phyloP scores from a whole-genome alignment of 257 asterid genomes.

The Ajuga chamaepitys region DNA sequence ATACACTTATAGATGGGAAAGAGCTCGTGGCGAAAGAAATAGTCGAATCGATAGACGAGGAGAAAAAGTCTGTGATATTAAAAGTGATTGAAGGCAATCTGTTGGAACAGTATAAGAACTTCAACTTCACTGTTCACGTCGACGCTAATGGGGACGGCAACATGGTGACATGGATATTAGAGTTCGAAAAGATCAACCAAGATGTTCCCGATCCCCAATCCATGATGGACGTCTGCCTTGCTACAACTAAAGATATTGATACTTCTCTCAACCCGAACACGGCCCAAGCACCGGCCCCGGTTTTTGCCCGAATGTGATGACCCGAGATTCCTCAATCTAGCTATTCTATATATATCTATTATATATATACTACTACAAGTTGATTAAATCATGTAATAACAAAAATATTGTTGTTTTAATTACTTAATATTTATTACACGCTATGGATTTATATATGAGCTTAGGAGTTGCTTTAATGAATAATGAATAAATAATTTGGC shows the following conservation, averaged over 20 bases:
- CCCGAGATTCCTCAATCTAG: too few relatives aligned
- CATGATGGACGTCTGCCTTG: conserved; percentile 18
- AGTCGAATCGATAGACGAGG: conserved; percentile 32
- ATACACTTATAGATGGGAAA: conserved; percentile 23
- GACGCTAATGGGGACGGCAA: conserved; percentile 25
- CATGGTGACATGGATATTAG: conserved; percentile 30
- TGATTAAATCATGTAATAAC: too few relatives aligned
- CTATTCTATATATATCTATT: too few relatives aligned
- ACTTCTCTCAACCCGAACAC: too few relatives aligned
- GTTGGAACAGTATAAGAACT: conserved; percentile 26
- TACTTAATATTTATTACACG: too few relatives aligned
- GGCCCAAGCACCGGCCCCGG: too few relatives aligned
- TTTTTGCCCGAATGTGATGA: too few relatives aligned
- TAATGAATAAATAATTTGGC: too few relatives aligned
- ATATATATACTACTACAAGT: too few relatives aligned
- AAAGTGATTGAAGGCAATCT: conserved; percentile 38
- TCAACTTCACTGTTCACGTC: conserved; percentile 17
- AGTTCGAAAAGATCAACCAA: conserved; percentile 31
- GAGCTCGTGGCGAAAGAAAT: conserved; percentile 25
- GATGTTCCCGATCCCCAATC: conserved; percentile 28
- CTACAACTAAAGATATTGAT: conserved; percentile 38
- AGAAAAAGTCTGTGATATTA: conserved; percentile 27
- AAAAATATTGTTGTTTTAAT: too few relatives aligned
- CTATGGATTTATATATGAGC: too few relatives aligned
- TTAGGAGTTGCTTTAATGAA: too few relatives aligned